These are phyloP conservation scores for Fraxinus baroniana DNA, from an alignment of 305 asterid species.

Conservation along the genomic window DNA sequence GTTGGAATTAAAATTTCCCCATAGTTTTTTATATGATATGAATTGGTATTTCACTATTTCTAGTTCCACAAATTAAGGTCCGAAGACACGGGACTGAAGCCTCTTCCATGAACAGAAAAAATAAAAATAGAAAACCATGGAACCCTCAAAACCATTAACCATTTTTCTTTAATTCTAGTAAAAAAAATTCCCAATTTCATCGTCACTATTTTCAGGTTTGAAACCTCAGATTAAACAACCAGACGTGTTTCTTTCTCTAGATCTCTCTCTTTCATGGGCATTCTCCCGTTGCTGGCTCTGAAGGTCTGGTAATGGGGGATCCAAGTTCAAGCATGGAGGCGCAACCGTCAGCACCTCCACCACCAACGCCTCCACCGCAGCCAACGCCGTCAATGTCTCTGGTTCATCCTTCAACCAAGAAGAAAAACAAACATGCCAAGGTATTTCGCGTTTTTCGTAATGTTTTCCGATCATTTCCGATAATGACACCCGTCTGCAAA, in stretches of 20 bases:
- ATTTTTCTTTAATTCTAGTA: neutral
- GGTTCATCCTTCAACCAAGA: slow-evolving; percentile 51
- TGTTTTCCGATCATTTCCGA: slow-evolving; percentile 77
- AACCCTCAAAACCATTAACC: neutral
- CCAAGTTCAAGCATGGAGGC: slow-evolving; percentile 4
- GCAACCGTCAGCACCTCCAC: slow-evolving; percentile 12
- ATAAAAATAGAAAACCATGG: neutral
- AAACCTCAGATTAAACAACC: neutral
- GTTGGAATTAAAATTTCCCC: neutral
- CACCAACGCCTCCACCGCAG: slow-evolving; percentile 35
- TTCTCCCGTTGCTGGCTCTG: neutral
- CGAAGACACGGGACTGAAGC: neutral
- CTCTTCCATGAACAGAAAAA: neutral
- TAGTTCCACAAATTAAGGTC: neutral
- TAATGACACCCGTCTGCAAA: slow-evolving; percentile 62
- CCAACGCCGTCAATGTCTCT: slow-evolving; percentile 42
- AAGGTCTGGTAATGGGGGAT: slow-evolving; percentile 60
- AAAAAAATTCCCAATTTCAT: neutral
- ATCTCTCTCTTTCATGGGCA: slow-evolving; percentile 1
- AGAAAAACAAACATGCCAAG: slow-evolving; percentile 33
- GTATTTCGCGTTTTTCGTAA: slow-evolving; percentile 59
- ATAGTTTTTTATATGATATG: neutral
- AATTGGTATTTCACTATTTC: neutral
- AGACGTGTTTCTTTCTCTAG: neutral
- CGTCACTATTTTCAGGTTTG: neutral